Evolutionary conservation across 495 filamentous ascomycete genomes (phyloP).

Genomic region (Annulohypoxylon stygium): DNA sequence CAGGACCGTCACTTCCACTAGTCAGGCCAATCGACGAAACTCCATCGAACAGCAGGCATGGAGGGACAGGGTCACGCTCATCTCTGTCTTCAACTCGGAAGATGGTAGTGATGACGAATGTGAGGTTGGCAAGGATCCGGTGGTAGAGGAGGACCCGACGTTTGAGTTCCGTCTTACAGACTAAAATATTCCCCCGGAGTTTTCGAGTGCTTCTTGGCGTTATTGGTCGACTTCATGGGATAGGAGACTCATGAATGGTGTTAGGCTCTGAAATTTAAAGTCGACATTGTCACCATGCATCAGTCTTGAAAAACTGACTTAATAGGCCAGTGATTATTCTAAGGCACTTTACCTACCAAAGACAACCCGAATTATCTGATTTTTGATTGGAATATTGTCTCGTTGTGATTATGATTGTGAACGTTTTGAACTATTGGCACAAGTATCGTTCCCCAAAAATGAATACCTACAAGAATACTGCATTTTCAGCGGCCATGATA

Average conservation of each 20-base stretch:
- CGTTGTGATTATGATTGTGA: background rate
- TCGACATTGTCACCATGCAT: background rate
- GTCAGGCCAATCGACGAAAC: conserved; percentile 53
- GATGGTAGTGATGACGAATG: conserved; percentile 52
- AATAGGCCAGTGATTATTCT: background rate
- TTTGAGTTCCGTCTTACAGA: conserved; percentile 60
- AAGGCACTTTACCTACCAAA: background rate
- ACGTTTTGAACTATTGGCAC: background rate
- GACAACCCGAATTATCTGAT: background rate
- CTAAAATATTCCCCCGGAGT: conserved; percentile 20
- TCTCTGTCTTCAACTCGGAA: conserved; percentile 59
- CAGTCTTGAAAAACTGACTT: background rate
- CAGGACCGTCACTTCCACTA: conserved; percentile 64
- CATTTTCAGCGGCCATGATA: background rate
- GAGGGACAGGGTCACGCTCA: conserved; percentile 56
- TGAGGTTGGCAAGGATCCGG: conserved; percentile 36
- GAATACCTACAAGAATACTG: background rate
- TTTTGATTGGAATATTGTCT: background rate
- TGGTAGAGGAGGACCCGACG: conserved; percentile 53
- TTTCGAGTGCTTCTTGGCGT: conserved; percentile 24
- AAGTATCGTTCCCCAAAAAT: background rate
- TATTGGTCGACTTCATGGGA: conserved; percentile 7
- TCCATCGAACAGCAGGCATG: conserved; percentile 44
- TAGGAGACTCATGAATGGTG: conserved; percentile 1
- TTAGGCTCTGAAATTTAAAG: conserved; percentile 4